Conservation (phyloP, 2,329 filamentous ascomycete species). For the Colletotrichum gloeosporioides region DNA sequence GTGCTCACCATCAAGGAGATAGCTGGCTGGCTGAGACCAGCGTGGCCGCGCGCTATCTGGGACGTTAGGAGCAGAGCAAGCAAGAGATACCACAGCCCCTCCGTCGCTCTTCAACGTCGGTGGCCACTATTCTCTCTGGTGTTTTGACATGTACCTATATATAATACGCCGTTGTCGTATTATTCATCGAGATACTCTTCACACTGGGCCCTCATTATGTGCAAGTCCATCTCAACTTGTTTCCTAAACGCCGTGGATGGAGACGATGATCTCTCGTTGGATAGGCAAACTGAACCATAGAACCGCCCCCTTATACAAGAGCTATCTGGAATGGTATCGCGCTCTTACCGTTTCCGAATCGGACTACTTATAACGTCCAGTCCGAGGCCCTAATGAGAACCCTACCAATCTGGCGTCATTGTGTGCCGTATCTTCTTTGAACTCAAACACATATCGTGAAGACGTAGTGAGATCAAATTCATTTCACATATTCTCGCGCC, state of each 20-base stretch:
- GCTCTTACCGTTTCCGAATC: not conserved
- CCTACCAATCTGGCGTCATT: too few relatives aligned
- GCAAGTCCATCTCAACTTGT: not conserved
- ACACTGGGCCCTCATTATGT: not conserved
- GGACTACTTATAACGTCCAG: not conserved
- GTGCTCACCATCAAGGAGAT: rapidly evolving
- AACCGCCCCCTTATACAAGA: not conserved
- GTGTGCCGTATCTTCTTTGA: not conserved
- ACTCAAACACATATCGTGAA: not conserved
- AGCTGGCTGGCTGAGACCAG: not conserved
- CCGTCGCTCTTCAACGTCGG: not conserved
- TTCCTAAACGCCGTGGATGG: not conserved
- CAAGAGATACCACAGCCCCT: not conserved
- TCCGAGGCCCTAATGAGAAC: not conserved
- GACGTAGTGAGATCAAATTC: not conserved
- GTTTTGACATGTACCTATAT: not conserved
- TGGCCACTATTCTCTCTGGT: not conserved
- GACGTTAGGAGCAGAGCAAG: not conserved
- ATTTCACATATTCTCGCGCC: not conserved
- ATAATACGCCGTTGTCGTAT: not conserved
- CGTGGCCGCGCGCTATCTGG: rapidly evolving
- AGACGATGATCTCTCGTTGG: not conserved
- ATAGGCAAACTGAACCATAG: not conserved
- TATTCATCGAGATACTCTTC: not conserved
- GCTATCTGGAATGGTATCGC: rapidly evolving